Conservation (phyloP, 1,139 yeast genomes). For the Geotrichum citri-aurantii region DNA sequence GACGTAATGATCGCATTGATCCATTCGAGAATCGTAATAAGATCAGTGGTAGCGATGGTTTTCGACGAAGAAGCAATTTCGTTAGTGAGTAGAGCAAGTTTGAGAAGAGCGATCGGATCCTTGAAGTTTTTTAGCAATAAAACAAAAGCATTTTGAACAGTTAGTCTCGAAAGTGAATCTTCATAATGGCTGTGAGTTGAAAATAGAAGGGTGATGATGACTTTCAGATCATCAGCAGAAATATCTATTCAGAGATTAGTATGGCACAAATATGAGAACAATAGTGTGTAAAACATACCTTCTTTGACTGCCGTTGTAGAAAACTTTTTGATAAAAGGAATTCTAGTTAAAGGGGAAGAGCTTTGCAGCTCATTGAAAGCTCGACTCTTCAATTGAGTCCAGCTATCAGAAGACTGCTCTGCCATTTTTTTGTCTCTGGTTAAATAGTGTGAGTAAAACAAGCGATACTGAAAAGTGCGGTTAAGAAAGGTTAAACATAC, state of each 20-base stretch:
- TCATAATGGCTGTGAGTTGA: conserved; percentile 48
- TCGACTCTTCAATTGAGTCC: conserved; percentile 16
- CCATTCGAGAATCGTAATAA: conserved; percentile 57
- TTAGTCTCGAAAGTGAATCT: conserved; percentile 45
- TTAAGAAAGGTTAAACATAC: neutral
- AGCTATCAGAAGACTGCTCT: conserved; percentile 16
- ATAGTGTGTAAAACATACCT: neutral
- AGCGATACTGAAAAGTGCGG: neutral
- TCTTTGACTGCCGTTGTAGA: conserved; percentile 5
- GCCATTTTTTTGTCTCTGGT: conserved; percentile 12
- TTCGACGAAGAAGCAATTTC: conserved; percentile 36
- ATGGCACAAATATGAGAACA: neutral
- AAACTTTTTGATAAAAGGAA: conserved; percentile 12
- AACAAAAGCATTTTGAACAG: conserved; percentile 39
- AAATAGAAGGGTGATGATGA: conserved; percentile 36
- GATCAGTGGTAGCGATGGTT: conserved; percentile 48
- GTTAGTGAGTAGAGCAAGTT: conserved; percentile 25
- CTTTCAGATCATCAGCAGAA: conserved; percentile 7
- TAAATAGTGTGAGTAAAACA: neutral
- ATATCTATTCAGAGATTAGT: conserved; percentile 5
- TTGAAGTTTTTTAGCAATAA: conserved; percentile 36
- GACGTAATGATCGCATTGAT: conserved; percentile 35
- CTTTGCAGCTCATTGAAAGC: conserved; percentile 12
- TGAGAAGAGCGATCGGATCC: conserved; percentile 33
- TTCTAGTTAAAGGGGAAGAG: conserved; percentile 13